phyloP scores from a whole-genome alignment of 2,329 filamentous ascomycete genomes.

The Elsinoe australis region DNA sequence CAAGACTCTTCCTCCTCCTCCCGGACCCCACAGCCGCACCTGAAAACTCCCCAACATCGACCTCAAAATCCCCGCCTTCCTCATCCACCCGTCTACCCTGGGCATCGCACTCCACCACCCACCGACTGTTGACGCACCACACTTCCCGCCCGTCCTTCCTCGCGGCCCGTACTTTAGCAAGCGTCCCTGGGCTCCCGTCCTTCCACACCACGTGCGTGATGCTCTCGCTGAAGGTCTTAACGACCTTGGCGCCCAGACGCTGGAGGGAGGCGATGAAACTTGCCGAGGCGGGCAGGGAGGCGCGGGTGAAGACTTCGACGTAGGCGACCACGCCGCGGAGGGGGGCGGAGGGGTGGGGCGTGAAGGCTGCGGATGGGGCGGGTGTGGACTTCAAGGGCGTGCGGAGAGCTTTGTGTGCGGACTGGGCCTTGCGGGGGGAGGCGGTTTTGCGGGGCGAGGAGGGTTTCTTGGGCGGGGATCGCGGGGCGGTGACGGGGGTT shows the following conservation, averaged over 20 bases:
- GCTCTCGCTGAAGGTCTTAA: constrained; percentile 31
- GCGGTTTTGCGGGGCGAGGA: constrained; percentile 19
- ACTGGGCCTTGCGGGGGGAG: constrained; percentile 28
- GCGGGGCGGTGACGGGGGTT: constrained; percentile 14
- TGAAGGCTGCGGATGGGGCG: constrained; percentile 29
- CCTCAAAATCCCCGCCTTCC: constrained; percentile 28
- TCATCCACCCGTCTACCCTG: constrained; percentile 28
- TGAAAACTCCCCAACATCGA: constrained; percentile 30
- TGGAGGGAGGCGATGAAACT: constrained; percentile 31
- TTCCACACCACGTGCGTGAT: constrained; percentile 35
- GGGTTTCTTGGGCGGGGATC: constrained; percentile 23
- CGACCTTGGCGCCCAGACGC: constrained; percentile 31
- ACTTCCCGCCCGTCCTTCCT: constrained; percentile 29
- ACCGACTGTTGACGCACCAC: constrained; percentile 33
- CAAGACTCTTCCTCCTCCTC: constrained; percentile 32
- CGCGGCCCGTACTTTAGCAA: constrained; percentile 29
- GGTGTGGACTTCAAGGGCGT: no score
- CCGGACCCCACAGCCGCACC: constrained; percentile 24
- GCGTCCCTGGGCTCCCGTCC: constrained; percentile 31
- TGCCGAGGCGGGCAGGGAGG: constrained; percentile 30
- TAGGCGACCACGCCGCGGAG: constrained; percentile 29
- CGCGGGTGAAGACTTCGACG: constrained; percentile 32
- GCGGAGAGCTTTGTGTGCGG: no score
- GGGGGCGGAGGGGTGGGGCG: constrained; percentile 31
- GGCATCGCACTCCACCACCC: constrained; percentile 32